phyloP scores from a whole-genome alignment of 139 green algal species.

The Closterium sp. region DNA sequence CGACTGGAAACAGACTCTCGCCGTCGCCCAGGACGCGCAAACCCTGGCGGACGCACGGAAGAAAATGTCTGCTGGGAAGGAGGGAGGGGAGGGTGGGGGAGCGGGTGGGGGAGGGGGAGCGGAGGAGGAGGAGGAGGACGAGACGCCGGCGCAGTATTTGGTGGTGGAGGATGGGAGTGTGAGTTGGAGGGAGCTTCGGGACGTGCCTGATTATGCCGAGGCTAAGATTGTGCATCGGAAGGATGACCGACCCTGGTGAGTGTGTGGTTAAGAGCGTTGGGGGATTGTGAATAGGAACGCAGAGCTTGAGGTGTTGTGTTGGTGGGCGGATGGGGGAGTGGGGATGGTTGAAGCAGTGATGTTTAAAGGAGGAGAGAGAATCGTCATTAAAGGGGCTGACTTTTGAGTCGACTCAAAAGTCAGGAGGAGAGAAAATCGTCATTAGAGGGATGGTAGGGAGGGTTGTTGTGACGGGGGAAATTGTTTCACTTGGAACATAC shows the following conservation, averaged over 20 bases:
- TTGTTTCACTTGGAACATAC: no score
- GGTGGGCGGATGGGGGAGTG: not conserved
- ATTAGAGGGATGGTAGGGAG: not conserved
- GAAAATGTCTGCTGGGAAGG: not conserved
- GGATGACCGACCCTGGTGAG: not conserved
- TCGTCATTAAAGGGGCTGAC: no score
- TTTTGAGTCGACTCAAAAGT: no score
- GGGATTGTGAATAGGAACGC: not conserved
- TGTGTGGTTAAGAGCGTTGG: not conserved
- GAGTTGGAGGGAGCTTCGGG: not conserved
- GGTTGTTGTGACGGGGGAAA: no score
- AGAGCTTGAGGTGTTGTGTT: not conserved
- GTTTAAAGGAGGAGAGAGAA: not conserved
- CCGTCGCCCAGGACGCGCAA: not conserved
- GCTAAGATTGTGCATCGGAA: not conserved
- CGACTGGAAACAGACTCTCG: not conserved
- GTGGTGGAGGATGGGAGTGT: not conserved
- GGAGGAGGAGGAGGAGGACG: not conserved
- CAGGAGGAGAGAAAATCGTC: not conserved
- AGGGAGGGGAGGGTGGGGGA: not conserved
- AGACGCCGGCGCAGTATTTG: not conserved
- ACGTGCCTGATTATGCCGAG: not conserved
- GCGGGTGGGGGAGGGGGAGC: not conserved
- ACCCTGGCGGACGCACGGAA: not conserved
- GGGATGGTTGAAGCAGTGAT: not conserved